Percentiles rank a stretch among this genome's conserved stretches.
phyloP scores from a whole-genome alignment of 805 yeast species.

The Starmerella gropengiesseri region DNA sequence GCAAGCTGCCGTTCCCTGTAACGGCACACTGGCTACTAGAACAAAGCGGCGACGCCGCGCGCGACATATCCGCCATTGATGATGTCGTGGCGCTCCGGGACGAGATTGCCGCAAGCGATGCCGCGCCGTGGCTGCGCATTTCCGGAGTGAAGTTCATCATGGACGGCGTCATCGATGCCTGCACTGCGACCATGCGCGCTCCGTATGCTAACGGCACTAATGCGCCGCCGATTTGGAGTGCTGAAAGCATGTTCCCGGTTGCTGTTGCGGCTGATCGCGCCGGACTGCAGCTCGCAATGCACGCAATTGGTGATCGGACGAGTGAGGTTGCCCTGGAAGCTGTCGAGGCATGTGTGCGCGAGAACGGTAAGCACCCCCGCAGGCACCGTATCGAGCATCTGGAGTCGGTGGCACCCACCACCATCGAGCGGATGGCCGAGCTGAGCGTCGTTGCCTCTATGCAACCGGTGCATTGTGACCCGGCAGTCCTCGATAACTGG shows the following conservation, averaged over 20 bases:
- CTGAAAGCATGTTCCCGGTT: neutral
- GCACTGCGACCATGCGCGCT: neutral
- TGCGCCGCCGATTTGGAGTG: neutral
- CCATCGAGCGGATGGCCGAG: neutral
- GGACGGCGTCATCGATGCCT: constrained; percentile 3
- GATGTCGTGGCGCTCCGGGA: neutral
- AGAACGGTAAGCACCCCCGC: neutral
- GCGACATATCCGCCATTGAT: neutral
- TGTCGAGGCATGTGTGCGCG: neutral
- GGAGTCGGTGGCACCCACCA: neutral
- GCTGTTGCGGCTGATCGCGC: neutral
- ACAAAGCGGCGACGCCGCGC: neutral
- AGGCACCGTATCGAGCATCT: constrained; percentile 6
- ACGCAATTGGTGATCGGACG: constrained; percentile 3
- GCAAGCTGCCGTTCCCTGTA: neutral
- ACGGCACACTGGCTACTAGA: neutral
- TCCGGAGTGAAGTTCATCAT: neutral
- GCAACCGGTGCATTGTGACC: constrained; percentile 4
- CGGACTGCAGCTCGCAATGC: neutral
- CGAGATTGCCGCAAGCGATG: neutral
- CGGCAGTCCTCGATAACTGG: neutral
- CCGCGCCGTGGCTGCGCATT: constrained; percentile 1
- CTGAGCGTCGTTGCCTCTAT: constrained; percentile 2
- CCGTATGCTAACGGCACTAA: constrained; percentile 2
- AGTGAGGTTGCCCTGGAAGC: constrained; percentile 1